Conservation (phyloP, 2,329 filamentous ascomycete genomes). For the Teratosphaeria pseudoeucalypti region DNA sequence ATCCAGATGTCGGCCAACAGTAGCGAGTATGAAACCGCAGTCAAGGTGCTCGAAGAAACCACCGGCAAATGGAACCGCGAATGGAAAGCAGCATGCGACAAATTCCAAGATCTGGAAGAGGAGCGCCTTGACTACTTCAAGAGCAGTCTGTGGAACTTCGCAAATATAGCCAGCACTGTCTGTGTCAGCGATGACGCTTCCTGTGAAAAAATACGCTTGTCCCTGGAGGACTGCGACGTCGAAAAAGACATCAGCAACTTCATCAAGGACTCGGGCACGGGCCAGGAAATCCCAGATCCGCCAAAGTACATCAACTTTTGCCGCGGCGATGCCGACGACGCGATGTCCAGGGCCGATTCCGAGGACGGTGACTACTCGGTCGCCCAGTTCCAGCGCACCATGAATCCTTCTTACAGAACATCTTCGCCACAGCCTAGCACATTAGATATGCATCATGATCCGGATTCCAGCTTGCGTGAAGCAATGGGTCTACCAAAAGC, state of each 20-base stretch:
- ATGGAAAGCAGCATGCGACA: conserved; percentile 95
- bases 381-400: conserved; percentile 87
- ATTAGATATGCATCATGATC: conserved; percentile 85
- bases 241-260: conserved; percentile 87
- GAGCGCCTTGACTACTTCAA: conserved; percentile 95
- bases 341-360: conserved; percentile 62
- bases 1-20: conserved; percentile 87
- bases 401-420: conserved; percentile 91
- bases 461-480: conserved; percentile 60
- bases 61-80: conserved; percentile 94
- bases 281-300: conserved; percentile 92
- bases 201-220: conserved; percentile 90
- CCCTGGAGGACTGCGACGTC: conserved; percentile 90
- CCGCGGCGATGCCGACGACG: conserved; percentile 72
- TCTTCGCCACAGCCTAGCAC: conserved; percentile 92
- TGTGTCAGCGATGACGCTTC: conserved; percentile 92
- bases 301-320: conserved; percentile 99
- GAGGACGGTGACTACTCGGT: conserved; percentile 88
- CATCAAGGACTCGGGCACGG: conserved; percentile 80
- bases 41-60: conserved; percentile 90
- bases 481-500: conserved; percentile 47
- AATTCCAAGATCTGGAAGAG: conserved; percentile 98
- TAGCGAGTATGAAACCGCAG: conserved; percentile 82
- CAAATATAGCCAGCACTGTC: conserved; percentile 92
- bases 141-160: conserved; percentile 95